Percentiles rank a stretch among this genome's conserved stretches.
These are phyloP conservation scores for Scutellaria galericulata DNA, from an alignment of 257 asterid species.

Conservation along the genomic window DNA sequence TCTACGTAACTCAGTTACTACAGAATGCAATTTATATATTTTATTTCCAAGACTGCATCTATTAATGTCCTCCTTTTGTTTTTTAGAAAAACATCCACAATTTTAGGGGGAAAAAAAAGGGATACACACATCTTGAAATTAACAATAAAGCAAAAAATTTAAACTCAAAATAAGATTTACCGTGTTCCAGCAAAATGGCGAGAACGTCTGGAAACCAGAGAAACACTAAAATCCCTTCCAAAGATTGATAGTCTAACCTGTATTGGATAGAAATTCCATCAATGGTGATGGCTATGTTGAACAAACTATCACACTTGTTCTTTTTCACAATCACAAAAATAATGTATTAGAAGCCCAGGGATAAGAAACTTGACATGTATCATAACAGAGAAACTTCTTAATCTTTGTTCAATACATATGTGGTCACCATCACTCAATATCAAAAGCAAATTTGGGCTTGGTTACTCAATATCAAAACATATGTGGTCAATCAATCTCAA, in stretches of 20 bases:
- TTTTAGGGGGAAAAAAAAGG: constrained; percentile 17
- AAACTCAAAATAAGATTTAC: constrained; percentile 47
- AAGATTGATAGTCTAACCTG: constrained; percentile 89
- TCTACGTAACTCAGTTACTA: background rate
- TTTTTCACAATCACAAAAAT: constrained; percentile 10
- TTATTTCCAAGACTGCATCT: background rate
- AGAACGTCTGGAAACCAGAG: constrained; percentile 93
- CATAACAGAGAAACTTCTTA: constrained; percentile 20
- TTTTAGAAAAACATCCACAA: constrained; percentile 18
- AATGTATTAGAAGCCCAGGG: background rate
- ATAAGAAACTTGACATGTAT: background rate
- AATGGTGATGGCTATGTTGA: constrained; percentile 12
- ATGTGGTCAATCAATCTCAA: background rate
- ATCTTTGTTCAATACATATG: background rate
- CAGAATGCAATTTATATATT: background rate
- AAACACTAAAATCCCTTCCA: constrained; percentile 90
- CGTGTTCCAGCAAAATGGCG: constrained; percentile 99
- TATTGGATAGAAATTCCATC: constrained; percentile 29
- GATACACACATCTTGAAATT: constrained; percentile 4
- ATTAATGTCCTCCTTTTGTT: constrained; percentile 12
- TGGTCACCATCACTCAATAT: background rate
- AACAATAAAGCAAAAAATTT: constrained; percentile 4
- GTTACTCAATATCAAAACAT: background rate
- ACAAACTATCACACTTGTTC: constrained; percentile 17
- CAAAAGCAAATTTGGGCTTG: background rate